Evolutionary conservation across 2,329 filamentous ascomycete species (phyloP).

Genomic region (Hypoxylon sp.): DNA sequence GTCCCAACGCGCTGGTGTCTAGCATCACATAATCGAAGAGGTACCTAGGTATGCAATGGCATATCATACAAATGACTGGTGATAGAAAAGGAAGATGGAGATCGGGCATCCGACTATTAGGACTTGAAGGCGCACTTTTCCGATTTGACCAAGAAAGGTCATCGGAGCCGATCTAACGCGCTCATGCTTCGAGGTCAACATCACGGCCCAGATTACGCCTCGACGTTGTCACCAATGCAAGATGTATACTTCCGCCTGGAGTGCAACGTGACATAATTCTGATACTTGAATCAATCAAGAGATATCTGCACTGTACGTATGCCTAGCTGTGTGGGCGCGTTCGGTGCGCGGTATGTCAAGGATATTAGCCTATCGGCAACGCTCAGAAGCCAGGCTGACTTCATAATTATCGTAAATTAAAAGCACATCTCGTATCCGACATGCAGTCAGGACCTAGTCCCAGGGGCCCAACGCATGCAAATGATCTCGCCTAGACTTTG

Average conservation of each 20-base stretch:
- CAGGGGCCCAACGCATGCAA: not conserved
- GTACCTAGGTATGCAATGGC: not conserved
- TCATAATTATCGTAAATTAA: not conserved
- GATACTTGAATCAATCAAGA: not conserved
- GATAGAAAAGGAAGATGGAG: not conserved
- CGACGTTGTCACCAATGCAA: not conserved
- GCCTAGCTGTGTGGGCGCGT: not conserved
- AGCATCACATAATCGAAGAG: not conserved
- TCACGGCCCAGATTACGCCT: not conserved
- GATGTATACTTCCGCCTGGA: not conserved
- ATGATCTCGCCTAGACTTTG: not conserved
- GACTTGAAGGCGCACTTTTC: not conserved
- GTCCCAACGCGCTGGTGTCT: not conserved
- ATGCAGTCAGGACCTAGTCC: slow-evolving; percentile 4
- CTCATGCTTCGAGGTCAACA: not conserved
- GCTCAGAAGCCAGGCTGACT: not conserved
- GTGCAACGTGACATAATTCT: slow-evolving; percentile 31
- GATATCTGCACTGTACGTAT: not conserved
- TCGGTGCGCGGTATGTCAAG: too few relatives aligned
- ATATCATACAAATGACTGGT: not conserved
- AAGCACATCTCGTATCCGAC: not conserved
- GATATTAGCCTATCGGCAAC: too few relatives aligned
- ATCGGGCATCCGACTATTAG: not conserved
- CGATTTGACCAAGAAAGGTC: not conserved
- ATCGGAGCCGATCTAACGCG: not conserved